phyloP scores from a whole-genome alignment of 2,329 filamentous ascomycete genomes.

The Neurospora sp. region DNA sequence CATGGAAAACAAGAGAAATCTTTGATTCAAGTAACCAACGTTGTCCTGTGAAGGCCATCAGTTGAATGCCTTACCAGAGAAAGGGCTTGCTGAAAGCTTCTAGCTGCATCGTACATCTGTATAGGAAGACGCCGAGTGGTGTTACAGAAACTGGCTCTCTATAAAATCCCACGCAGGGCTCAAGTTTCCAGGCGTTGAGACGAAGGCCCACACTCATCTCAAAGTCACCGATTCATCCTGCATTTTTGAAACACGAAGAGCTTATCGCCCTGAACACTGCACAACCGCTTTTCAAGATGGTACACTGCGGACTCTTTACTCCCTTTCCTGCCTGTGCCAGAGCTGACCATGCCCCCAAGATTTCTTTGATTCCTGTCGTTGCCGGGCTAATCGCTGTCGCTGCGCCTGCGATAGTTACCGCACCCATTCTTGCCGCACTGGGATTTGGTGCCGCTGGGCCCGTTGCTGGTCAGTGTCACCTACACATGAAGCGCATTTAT shows the following conservation, averaged over 20 bases:
- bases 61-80: too few species aligned
- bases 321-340: neutral
- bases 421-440: constrained; percentile 2
- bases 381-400: neutral
- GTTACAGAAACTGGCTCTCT: neutral
- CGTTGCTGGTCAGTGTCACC: neutral
- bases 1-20: neutral
- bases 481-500: too few species aligned
- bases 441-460: constrained; percentile 9
- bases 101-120: neutral
- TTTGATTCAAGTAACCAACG: too few species aligned
- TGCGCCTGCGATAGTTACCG: constrained; percentile 7
- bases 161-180: neutral
- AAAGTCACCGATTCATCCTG: neutral
- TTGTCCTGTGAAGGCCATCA: too few species aligned
- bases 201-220: too few species aligned
- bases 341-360: neutral
- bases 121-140: neutral
- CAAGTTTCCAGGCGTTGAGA: neutral
- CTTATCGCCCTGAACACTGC: neutral
- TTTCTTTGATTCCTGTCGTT: neutral
- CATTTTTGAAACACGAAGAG: neutral
- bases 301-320: neutral
- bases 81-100: neutral
- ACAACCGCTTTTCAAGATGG: neutral